phyloP scores from a whole-genome alignment of 306 rosid genomes.

The Cucurbita moschata region DNA sequence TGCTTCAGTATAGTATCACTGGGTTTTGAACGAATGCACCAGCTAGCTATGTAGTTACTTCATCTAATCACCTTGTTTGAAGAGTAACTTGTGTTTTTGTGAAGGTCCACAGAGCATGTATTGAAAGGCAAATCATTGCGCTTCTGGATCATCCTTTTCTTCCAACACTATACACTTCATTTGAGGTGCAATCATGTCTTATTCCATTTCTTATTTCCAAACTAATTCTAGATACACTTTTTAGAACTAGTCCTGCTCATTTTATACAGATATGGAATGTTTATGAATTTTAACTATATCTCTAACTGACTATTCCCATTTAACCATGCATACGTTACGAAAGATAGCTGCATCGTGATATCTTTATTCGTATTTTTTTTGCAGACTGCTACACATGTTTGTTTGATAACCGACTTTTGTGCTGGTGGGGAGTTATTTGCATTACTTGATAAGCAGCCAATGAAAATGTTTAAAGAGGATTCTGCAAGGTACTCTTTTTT shows the following conservation, averaged over 20 bases:
- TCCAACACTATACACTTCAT: slow-evolving; percentile 81
- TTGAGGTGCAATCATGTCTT: slow-evolving; percentile 40
- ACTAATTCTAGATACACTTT: background rate
- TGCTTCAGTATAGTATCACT: background rate
- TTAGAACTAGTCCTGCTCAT: background rate
- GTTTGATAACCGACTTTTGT: slow-evolving; percentile 89
- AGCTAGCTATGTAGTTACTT: background rate
- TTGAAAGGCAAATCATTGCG: slow-evolving; percentile 83
- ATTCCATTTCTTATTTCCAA: background rate
- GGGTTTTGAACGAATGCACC: background rate
- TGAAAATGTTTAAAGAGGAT: slow-evolving; percentile 82
- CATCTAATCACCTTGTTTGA: background rate
- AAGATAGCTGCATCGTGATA: too few species aligned
- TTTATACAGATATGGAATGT: background rate
- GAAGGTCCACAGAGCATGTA: slow-evolving; percentile 94
- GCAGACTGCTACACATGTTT: slow-evolving; percentile 87
- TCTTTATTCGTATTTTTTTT: slow-evolving; percentile 3
- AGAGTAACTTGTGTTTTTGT: slow-evolving; percentile 16
- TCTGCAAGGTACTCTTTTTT: slow-evolving; percentile 54
- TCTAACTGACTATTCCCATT: background rate
- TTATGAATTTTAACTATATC: background rate
- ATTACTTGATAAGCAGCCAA: slow-evolving; percentile 86
- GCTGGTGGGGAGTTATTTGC: slow-evolving; percentile 90
- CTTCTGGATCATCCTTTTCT: slow-evolving; percentile 94
- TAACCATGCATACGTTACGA: too few species aligned